These are phyloP conservation scores for Perkinsus chesapeaki DNA, from an alignment of 169 alveolate species.

Conservation along the genomic window DNA sequence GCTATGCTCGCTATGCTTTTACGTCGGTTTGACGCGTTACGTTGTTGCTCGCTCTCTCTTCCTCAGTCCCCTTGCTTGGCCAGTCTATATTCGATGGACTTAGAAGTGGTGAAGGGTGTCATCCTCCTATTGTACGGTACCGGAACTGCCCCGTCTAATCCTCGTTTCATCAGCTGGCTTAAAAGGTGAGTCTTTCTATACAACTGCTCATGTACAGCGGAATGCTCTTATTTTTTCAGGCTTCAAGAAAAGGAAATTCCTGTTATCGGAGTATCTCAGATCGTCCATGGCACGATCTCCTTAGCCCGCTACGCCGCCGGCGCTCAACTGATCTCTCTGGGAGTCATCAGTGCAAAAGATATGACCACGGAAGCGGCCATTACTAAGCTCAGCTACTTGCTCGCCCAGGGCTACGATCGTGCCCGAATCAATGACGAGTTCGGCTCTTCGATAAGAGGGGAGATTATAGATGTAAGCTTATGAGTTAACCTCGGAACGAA, in stretches of 20 bases:
- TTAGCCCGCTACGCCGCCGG: background rate
- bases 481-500: too few species aligned
- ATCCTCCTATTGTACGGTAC: background rate
- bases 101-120: background rate
- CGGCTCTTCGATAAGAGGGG: background rate
- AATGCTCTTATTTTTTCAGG: background rate
- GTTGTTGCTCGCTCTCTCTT: background rate
- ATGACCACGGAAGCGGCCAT: slow-evolving; percentile 10
- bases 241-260: background rate
- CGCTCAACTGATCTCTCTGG: background rate
- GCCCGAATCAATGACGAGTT: background rate
- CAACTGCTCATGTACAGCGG: background rate
- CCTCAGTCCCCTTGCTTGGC: background rate
- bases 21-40: background rate
- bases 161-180: background rate
- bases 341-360: background rate
- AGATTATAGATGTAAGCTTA: background rate
- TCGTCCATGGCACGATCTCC: background rate
- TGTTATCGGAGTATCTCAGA: background rate
- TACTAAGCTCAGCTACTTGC: background rate
- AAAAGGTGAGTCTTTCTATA: background rate
- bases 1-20: background rate
- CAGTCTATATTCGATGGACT: background rate
- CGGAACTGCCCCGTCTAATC: background rate
- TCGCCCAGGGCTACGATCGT: background rate